Conservation (phyloP, 1,139 yeast species). For the Debaryomyces subglobosus region DNA sequence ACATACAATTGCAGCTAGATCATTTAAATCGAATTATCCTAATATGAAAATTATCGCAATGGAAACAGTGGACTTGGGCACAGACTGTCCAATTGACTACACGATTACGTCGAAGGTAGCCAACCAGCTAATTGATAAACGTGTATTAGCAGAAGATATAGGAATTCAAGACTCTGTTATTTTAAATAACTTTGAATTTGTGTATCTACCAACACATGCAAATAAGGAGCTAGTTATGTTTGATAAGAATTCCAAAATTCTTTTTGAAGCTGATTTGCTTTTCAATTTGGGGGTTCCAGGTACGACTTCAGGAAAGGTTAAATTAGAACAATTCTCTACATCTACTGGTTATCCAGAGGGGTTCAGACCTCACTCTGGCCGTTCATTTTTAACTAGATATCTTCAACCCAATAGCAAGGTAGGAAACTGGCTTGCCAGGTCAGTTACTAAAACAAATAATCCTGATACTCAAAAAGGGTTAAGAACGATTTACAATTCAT, state of each 20-base stretch:
- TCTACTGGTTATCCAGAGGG: constrained; percentile 40
- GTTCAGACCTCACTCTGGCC: constrained; percentile 44
- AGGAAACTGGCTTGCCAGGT: constrained; percentile 36
- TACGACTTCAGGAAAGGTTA: constrained; percentile 16
- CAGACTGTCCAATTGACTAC: constrained; percentile 38
- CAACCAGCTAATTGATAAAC: constrained; percentile 28
- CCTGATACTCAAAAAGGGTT: constrained; percentile 25
- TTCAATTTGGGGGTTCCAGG: constrained; percentile 47
- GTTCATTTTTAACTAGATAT: constrained; percentile 37
- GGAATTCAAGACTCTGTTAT: constrained; percentile 32
- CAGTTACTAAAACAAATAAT: constrained; percentile 14
- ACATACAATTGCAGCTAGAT: constrained; percentile 58
- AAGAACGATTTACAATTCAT: constrained; percentile 32
- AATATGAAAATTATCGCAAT: constrained; percentile 53
- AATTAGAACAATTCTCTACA: constrained; percentile 40
- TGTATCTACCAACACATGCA: constrained; percentile 54
- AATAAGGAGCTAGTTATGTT: constrained; percentile 60
- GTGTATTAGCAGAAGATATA: constrained; percentile 22
- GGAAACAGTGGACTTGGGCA: constrained; percentile 37
- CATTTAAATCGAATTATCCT: constrained; percentile 54
- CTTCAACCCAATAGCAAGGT: constrained; percentile 42
- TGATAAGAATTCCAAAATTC: constrained; percentile 47
- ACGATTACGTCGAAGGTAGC: constrained; percentile 30
- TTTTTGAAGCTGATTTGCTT: constrained; percentile 60
- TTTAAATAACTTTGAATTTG: constrained; percentile 51